These are phyloP conservation scores for Astragalus membranaceus DNA, from an alignment of 306 rosid genomes.

Conservation along the genomic window DNA sequence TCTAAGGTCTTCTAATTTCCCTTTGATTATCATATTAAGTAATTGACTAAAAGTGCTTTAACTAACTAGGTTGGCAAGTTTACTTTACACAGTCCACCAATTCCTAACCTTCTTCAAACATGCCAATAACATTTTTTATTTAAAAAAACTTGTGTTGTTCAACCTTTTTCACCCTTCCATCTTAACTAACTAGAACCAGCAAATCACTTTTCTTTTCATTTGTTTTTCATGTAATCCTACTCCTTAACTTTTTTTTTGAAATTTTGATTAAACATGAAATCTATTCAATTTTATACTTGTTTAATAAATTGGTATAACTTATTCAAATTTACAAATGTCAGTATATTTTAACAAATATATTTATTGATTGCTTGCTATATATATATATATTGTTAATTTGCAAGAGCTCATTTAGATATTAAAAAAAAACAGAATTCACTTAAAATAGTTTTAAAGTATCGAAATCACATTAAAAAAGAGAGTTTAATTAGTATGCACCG, in stretches of 20 bases:
- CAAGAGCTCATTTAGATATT: neutral
- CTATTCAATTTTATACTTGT: neutral
- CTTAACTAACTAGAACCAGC: slow-evolving; percentile 11
- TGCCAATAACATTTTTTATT: slow-evolving; percentile 10
- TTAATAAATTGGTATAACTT: neutral
- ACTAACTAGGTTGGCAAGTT: slow-evolving; percentile 17
- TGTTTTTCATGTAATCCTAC: neutral
- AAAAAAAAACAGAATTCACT: no score
- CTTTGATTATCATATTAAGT: neutral
- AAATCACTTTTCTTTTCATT: neutral
- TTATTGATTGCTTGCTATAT: no score
- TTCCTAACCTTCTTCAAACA: slow-evolving; percentile 23
- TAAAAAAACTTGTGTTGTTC: neutral
- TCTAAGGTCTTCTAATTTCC: neutral
- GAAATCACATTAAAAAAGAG: neutral
- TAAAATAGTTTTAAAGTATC: neutral
- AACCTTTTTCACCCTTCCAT: slow-evolving; percentile 5
- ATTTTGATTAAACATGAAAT: neutral
- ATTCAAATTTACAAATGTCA: neutral
- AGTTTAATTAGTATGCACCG: no score
- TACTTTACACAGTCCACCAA: slow-evolving; percentile 9
- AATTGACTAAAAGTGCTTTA: slow-evolving; percentile 4
- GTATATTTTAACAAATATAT: neutral
- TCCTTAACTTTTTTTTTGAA: neutral
- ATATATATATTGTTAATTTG: no score